Percentiles rank a stretch among this genome's conserved stretches.
phyloP scores from a whole-genome alignment of 1,139 yeast species.

The Hanseniaspora sp. region DNA sequence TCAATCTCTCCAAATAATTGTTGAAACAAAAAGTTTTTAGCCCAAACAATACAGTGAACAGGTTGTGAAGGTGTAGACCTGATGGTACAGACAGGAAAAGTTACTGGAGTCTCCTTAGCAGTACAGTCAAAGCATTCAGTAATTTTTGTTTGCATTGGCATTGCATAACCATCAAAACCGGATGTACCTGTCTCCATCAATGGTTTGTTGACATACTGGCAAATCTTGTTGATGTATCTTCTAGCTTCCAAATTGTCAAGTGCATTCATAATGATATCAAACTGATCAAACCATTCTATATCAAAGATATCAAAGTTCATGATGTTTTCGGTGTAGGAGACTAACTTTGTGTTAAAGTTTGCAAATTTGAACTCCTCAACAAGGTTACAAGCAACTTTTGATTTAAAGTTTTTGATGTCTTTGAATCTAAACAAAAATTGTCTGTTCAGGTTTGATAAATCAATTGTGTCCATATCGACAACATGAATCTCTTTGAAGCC shows the following conservation, averaged over 20 bases:
- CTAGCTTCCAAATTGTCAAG: slow-evolving; percentile 90
- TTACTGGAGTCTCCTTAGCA: slow-evolving; percentile 74
- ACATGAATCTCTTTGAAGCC: slow-evolving; percentile 86
- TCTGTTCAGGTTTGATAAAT: slow-evolving; percentile 79
- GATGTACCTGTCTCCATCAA: slow-evolving; percentile 92
- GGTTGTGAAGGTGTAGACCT: slow-evolving; percentile 95
- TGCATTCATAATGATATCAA: slow-evolving; percentile 76
- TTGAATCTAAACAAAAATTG: slow-evolving; percentile 81
- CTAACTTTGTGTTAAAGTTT: slow-evolving; percentile 50
- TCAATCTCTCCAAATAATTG: slow-evolving; percentile 55
- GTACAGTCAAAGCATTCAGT: slow-evolving; percentile 93
- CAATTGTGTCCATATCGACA: slow-evolving; percentile 90
- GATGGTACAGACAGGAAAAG: slow-evolving; percentile 93
- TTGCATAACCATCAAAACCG: slow-evolving; percentile 87
- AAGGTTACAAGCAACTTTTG: slow-evolving; percentile 70
- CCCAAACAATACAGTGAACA: slow-evolving; percentile 95
- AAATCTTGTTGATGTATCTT: slow-evolving; percentile 73
- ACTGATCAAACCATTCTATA: slow-evolving; percentile 68
- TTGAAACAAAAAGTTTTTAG: slow-evolving; percentile 75
- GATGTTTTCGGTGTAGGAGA: slow-evolving; percentile 80
- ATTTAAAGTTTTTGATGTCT: slow-evolving; percentile 78
- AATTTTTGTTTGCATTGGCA: slow-evolving; percentile 70
- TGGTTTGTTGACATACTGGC: slow-evolving; percentile 61
- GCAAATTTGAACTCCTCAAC: slow-evolving; percentile 57
- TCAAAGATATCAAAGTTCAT: slow-evolving; percentile 67